Percentiles rank a stretch among this genome's conserved stretches.
These are phyloP conservation scores for Urtica urens DNA, from an alignment of 306 rosid species.

Conservation along the genomic window DNA sequence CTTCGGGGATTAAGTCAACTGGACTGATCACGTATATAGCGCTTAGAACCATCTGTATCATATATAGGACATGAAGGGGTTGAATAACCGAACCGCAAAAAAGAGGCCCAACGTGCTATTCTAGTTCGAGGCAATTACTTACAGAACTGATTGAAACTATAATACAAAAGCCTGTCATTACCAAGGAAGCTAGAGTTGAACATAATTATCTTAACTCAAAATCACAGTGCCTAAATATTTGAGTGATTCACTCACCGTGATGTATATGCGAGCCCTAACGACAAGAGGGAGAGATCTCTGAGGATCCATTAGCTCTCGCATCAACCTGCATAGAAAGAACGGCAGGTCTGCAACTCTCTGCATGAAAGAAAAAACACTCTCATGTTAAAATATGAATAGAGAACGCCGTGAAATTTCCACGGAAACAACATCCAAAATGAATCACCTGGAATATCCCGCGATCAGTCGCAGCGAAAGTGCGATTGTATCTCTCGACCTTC, in stretches of 20 bases:
- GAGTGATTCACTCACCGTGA: constrained; percentile 40
- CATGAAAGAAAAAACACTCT: constrained; percentile 12
- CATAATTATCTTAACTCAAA: no score
- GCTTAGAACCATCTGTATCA: constrained; percentile 51
- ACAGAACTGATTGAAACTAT: no score
- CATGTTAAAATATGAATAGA: neutral
- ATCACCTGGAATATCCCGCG: constrained; percentile 42
- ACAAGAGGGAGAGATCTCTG: constrained; percentile 74
- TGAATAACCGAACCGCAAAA: neutral
- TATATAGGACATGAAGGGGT: neutral
- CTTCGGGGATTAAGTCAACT: constrained; percentile 91
- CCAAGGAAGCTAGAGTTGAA: no score
- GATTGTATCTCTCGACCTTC: constrained; percentile 47
- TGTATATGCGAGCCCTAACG: constrained; percentile 55
- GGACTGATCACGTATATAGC: constrained; percentile 62
- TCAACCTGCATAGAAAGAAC: constrained; percentile 57
- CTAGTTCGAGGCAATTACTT: no score
- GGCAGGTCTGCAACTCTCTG: constrained; percentile 79
- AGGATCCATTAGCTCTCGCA: constrained; percentile 58
- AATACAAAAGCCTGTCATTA: no score
- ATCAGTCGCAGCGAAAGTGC: constrained; percentile 37
- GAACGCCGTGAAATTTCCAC: no score
- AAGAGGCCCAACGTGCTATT: no score
- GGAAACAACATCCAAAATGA: no score
- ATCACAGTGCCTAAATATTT: neutral